Evolutionary conservation across 2,329 filamentous ascomycete species (phyloP), one percentile per base, ranked within the genome.

Genomic region (Davidsoniella neocaledoniae): DNA sequence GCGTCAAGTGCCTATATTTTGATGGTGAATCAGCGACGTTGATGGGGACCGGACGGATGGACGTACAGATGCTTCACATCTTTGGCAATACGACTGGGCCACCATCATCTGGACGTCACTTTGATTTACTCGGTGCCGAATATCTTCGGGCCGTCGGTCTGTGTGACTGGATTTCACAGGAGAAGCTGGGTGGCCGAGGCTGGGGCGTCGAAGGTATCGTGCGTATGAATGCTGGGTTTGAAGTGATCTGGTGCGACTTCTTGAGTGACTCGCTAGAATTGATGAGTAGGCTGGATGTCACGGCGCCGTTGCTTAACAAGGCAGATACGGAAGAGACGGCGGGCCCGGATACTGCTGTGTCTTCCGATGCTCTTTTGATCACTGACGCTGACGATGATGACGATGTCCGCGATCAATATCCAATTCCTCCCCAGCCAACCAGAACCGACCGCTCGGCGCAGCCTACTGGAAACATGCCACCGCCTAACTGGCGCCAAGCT

Each of bases 191-290:
- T 5, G 68, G 68, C 1, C 53, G 54, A 7, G 68, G 66, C 4
- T 72, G 67, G 69, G 69, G 68, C 37, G 66, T 68, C 29, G 70
- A 74, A 55, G 70, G 67, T 2, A 59, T 72, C 36, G 65, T 73
- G 40, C 62, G 69, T 51, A 72, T 72, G 69, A 71, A 72, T 55
- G 66, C 69, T 10, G 69, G 68, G 3, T 72, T 72, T 52, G 69
- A 72, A 58, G 58, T 71, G 56, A 70, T 72, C n/a, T 71, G 69
- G 69, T 72, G 70, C 54, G 63, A 72, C 51, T 73, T 73, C 48
- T 58, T 61, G 21, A 68, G 66, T 49, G 63, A 64, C 8, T 68
- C 64, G 16, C 55, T 71, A 48, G 58, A 63, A 47, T 54, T 72
- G 44, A 57, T 71, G 19, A 66, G 62, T 41, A 64, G 65, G 51